Percentiles rank a stretch among this genome's conserved stretches.
Conservation (phyloP, 305 asterid genomes). For the Fraxinus floribunda region DNA sequence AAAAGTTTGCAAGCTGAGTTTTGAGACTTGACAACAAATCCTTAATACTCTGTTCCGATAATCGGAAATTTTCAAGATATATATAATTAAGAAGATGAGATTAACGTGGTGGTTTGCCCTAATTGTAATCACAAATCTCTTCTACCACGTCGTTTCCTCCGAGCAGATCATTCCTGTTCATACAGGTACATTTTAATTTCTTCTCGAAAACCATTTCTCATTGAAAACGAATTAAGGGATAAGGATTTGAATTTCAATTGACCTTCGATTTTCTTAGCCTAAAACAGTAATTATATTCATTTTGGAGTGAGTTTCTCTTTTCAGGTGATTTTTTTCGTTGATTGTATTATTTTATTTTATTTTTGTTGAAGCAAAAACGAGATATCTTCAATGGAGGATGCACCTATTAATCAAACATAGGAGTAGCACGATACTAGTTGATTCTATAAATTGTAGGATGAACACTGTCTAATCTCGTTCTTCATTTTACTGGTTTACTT, state of each 20-base stretch:
- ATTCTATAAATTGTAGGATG: background rate
- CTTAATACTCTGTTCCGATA: background rate
- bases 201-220: background rate
- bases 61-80: background rate
- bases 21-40: background rate
- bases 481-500: background rate
- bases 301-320: background rate
- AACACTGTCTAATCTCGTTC: background rate
- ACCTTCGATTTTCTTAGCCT: background rate
- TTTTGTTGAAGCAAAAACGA: background rate
- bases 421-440: background rate
- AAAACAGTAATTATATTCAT: background rate
- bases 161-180: constrained; percentile 38
- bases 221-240: background rate
- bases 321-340: background rate
- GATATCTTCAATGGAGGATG: constrained; percentile 3
- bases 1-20: background rate
- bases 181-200: constrained; percentile 28
- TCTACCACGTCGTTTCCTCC: constrained; percentile 23
- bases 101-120: background rate
- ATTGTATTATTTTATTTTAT: background rate
- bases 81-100: background rate
- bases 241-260: background rate
- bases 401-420: background rate
- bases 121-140: background rate